These are phyloP conservation scores for Exophiala bonariae DNA, from an alignment of 2,329 filamentous ascomycete genomes.

Conservation along the genomic window DNA sequence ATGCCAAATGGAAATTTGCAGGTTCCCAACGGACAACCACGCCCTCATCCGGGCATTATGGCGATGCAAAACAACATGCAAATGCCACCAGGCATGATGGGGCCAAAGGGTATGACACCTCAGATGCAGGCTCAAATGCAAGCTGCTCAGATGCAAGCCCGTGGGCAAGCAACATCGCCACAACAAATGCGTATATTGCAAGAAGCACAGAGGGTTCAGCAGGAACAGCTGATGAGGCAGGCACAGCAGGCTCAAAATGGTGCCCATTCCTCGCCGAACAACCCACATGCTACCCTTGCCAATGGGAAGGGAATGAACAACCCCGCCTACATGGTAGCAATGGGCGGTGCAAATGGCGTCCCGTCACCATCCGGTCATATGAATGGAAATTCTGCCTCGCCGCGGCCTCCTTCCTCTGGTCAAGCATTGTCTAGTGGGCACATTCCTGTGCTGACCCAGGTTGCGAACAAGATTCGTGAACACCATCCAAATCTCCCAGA, in stretches of 20 bases:
- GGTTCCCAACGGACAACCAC: slow-evolving; percentile 35
- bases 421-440: slow-evolving; percentile 54
- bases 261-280: slow-evolving; percentile 46
- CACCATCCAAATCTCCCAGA: slow-evolving; percentile 52
- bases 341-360: slow-evolving; percentile 44
- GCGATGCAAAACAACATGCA: slow-evolving; percentile 43
- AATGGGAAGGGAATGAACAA: slow-evolving; percentile 43
- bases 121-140: slow-evolving; percentile 72
- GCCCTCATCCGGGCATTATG: slow-evolving; percentile 41
- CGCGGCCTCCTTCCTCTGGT: slow-evolving; percentile 45
- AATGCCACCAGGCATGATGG: slow-evolving; percentile 55
- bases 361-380: slow-evolving; percentile 42
- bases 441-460: slow-evolving; percentile 55
- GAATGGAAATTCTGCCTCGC: slow-evolving; percentile 46
- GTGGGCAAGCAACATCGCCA: slow-evolving; percentile 40
- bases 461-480: slow-evolving; percentile 53
- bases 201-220: slow-evolving; percentile 48
- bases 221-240: slow-evolving; percentile 33
- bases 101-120: slow-evolving; percentile 55
- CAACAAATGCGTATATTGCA: slow-evolving; percentile 49
- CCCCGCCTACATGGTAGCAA: slow-evolving; percentile 44
- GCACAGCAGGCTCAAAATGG: slow-evolving; percentile 42
- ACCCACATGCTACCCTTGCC: slow-evolving; percentile 37
- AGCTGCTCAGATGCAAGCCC: slow-evolving; percentile 51
- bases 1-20: slow-evolving; percentile 39